Conservation (phyloP, 192 early-diverging fungal species). For the Linnemannia hyalina region DNA sequence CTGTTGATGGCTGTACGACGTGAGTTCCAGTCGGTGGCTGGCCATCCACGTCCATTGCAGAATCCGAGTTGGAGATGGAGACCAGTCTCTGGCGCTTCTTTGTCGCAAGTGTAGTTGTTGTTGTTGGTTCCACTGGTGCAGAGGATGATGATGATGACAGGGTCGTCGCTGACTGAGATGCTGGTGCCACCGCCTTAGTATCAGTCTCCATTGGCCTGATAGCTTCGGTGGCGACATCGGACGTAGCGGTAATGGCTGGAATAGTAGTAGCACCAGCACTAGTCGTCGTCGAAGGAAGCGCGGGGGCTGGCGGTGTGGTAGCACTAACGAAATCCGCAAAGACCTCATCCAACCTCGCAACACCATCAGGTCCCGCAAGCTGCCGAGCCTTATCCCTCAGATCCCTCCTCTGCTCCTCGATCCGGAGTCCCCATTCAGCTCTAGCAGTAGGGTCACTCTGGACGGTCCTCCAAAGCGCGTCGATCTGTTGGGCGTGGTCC, state of each 20-base stretch:
- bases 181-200: neutral
- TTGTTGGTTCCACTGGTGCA: neutral
- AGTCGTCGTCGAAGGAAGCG: neutral
- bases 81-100: slow-evolving; percentile 27
- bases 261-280: neutral
- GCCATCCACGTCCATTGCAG: neutral
- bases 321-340: slow-evolving; percentile 34
- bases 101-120: neutral
- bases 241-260: neutral
- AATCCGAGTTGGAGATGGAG: slow-evolving; percentile 4
- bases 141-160: neutral
- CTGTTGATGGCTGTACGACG: neutral
- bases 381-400: slow-evolving; percentile 43
- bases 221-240: no score
- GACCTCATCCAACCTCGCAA: slow-evolving; percentile 13
- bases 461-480: slow-evolving; percentile 73
- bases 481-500: slow-evolving; percentile 77
- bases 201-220: neutral
- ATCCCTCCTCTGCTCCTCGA: slow-evolving; percentile 72
- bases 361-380: slow-evolving; percentile 36
- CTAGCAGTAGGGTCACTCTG: slow-evolving; percentile 62
- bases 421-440: slow-evolving; percentile 68
- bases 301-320: neutral
- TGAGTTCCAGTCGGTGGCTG: neutral
- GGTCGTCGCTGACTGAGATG: neutral